Base-by-base conservation (phyloP, 2,329 filamentous ascomycete species). In the Ophidiomyces ophidiicola region DNA sequence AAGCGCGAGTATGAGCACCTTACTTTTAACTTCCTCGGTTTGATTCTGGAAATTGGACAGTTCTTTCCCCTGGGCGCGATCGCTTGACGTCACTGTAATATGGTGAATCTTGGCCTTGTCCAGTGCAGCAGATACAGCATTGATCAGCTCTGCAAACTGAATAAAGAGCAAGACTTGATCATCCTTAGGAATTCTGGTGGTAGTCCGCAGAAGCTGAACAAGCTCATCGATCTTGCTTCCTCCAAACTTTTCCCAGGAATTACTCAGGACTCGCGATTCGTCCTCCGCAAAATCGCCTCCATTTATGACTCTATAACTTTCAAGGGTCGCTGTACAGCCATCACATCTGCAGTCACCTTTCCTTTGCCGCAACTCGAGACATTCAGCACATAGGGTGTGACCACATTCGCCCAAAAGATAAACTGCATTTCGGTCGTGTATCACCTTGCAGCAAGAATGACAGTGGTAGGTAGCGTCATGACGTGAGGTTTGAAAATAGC, bases 91-190 rank as follows among this genome's bases (percentile, higher is more conserved):
- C 28, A 72, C 58, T 8, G 58, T 55, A 0, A 58, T 51, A 43
- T 60, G 56, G 1, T 49, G 47, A 36, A 62, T 58, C 0, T 44
- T 28, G 1, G 55, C 53, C 3, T 45, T 23, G 5, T 48, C 28
- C 4, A 63, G 43, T 2, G 55, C 56, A 14, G 48, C 45, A 2
- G 50, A 53, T 6, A 52, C 51, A 0, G 64, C 59, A 0, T 58
- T 43, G 36, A 70, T 59, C 21, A 73, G 54, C 8, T 67, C 59
- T 0, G 53, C 49, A 31, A 64, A 71, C 41, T 76, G 73, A 1
- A 73, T 62, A 49, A 78, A 77, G 1, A 78, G 46, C 5, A 78
- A 54, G 0, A 68, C 66, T 43, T 69, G 64, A n/a, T 78, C 71
- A 1, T 59, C 50, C 0, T 50, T 26, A 0, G 55, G 56, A 21